Conservation (phyloP, 2,329 filamentous ascomycete genomes). For the Fusarium sp. region DNA sequence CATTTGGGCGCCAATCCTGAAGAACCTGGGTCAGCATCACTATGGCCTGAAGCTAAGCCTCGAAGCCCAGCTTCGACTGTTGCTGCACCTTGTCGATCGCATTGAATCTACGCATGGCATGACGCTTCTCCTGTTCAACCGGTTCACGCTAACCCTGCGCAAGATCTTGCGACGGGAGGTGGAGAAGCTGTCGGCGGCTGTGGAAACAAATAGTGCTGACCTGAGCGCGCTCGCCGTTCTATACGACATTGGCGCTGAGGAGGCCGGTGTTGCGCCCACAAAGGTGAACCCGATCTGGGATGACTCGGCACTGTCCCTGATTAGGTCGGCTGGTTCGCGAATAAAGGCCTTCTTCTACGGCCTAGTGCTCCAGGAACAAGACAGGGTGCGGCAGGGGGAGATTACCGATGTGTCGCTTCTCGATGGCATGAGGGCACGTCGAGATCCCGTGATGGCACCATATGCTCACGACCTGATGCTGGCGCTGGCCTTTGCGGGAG, state of each 20-base stretch:
- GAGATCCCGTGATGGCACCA: slow-evolving; percentile 50
- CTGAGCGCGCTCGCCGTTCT: slow-evolving; percentile 26
- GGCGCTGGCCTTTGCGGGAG: slow-evolving; percentile 66
- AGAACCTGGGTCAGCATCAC: slow-evolving; percentile 46
- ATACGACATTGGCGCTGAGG: slow-evolving; percentile 27
- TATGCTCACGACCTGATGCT: slow-evolving; percentile 66
- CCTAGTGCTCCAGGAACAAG: slow-evolving; percentile 41
- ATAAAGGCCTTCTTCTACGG: slow-evolving; percentile 44
- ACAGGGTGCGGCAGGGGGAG: slow-evolving; percentile 30
- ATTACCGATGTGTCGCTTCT: slow-evolving; percentile 41
- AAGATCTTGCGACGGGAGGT: slow-evolving; percentile 44
- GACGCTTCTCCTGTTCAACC: slow-evolving; percentile 37
- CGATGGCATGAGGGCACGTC: slow-evolving; percentile 47
- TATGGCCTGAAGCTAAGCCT: slow-evolving; percentile 41
- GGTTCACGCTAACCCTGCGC: slow-evolving; percentile 39
- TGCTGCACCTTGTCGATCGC: slow-evolving; percentile 41
- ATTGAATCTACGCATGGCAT: slow-evolving; percentile 43
- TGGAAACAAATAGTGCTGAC: slow-evolving; percentile 23
- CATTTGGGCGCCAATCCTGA: slow-evolving; percentile 49
- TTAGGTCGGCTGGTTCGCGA: slow-evolving; percentile 34
- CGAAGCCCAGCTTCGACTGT: slow-evolving; percentile 45
- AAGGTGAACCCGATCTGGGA: slow-evolving; percentile 3
- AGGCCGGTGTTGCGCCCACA: slow-evolving; percentile 15
- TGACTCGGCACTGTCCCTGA: slow-evolving; percentile 22
- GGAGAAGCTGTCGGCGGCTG: slow-evolving; percentile 28